Conservation (phyloP, 1,139 yeast genomes). For the Candida sp. region DNA sequence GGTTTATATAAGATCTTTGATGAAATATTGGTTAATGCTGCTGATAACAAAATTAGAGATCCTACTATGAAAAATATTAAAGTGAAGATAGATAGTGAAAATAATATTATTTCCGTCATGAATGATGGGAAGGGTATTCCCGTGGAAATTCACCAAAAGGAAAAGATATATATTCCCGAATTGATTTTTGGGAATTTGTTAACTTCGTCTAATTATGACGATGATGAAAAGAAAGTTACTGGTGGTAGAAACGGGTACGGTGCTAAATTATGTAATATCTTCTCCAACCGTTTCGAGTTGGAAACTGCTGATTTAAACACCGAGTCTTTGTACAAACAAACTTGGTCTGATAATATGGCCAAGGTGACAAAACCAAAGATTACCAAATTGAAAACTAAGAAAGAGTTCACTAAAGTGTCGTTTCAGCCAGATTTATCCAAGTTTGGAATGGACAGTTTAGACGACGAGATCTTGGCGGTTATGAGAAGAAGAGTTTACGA, state of each 20-base stretch:
- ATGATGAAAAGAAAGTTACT: slow-evolving; percentile 90
- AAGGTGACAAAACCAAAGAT: slow-evolving; percentile 75
- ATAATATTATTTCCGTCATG: slow-evolving; percentile 71
- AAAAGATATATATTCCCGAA: slow-evolving; percentile 92
- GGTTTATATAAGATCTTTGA: slow-evolving; percentile 96
- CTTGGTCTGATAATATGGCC: slow-evolving; percentile 88
- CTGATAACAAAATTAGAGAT: slow-evolving; percentile 96
- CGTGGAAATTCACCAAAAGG: slow-evolving; percentile 88
- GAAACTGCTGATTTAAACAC: slow-evolving; percentile 83
- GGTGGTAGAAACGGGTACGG: slow-evolving; percentile 99
- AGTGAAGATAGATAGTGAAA: slow-evolving; percentile 75
- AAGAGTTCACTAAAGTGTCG: slow-evolving; percentile 83
- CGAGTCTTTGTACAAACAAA: slow-evolving; percentile 67
- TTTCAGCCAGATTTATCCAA: slow-evolving; percentile 86
- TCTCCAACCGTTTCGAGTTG: slow-evolving; percentile 80
- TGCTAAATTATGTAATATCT: slow-evolving; percentile 88
- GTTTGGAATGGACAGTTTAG: slow-evolving; percentile 81
- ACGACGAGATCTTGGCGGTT: slow-evolving; percentile 79
- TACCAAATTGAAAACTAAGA: slow-evolving; percentile 52
- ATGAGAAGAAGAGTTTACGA: slow-evolving; percentile 94
- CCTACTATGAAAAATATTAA: slow-evolving; percentile 82
- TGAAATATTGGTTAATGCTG: slow-evolving; percentile 97
- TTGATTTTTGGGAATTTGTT: slow-evolving; percentile 93
- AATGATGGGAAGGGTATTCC: slow-evolving; percentile 98
- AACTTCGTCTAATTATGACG: slow-evolving; percentile 96